A percentile compares a stretch with the other conserved stretches of the same genome.
Conservation (phyloP, 2,329 filamentous ascomycete species). For the Alternaria hordeiaustralica region DNA sequence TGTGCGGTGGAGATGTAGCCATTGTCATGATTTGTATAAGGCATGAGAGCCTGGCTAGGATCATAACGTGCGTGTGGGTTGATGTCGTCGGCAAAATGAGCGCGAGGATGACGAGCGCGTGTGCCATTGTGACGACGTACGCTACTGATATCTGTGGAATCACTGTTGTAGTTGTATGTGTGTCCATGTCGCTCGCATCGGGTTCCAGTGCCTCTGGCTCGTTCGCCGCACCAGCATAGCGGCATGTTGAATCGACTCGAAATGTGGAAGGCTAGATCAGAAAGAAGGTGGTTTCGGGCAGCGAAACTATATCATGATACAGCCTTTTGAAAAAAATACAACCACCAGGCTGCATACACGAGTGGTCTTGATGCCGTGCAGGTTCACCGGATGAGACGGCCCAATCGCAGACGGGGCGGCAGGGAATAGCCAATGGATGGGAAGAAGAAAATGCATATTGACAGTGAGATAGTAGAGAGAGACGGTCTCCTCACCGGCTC, state of each 20-base stretch:
- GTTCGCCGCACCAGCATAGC: conserved; percentile 12
- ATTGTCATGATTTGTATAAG: neutral
- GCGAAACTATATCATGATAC: no score
- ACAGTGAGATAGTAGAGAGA: neutral
- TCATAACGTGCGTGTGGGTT: conserved; percentile 3
- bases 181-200: conserved; percentile 15
- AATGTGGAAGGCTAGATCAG: neutral
- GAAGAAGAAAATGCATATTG: neutral
- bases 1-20: neutral
- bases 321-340: no score
- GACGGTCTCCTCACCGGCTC: neutral
- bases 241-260: conserved; percentile 14
- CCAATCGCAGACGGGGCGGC: conserved; percentile 1
- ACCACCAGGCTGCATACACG: conserved; percentile 18
- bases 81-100: neutral
- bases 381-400: conserved; percentile 18
- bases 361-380: conserved; percentile 12
- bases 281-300: no score
- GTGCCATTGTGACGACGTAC: conserved; percentile 9
- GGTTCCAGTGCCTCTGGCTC: conserved; percentile 18
- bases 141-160: conserved; percentile 1
- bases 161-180: conserved; percentile 5
- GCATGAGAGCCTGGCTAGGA: neutral
- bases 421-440: neutral
- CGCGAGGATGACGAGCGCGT: neutral